Evolutionary conservation across 192 early-diverging fungal species (phyloP), one percentile per base, ranked within the genome.

Genomic region (Coemansia sp.): DNA sequence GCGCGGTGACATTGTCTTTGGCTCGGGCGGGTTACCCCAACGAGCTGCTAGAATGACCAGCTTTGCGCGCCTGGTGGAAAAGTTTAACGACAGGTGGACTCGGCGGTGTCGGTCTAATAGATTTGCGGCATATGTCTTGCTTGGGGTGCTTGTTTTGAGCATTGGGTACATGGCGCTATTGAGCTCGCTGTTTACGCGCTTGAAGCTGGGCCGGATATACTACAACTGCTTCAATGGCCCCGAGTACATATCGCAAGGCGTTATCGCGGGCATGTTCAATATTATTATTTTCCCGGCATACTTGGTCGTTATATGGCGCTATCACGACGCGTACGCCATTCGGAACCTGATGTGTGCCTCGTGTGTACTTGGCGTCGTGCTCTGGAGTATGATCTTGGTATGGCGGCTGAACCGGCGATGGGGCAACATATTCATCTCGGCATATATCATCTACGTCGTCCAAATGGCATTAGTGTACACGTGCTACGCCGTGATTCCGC

Each of bases 291-390:
- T 46, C 9, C 78, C 72, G n/a, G 18, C 15, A n/a, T 79, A 74
- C 27, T 40, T 53, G 2, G 15, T 68, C 18, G 4, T 74, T 18
- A 71, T 79, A 27, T 79, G 78, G 78, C 31, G 40, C 9, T 74
- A 68, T 29, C 61, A 68, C n/a, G 78, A 79, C 24, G 72, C 78
- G 0, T 79, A 79, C 65, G 72, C 72, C 39, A 79, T 79, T 18
- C 57, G 69, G n/a, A 70, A 65, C 33, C 44, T 72, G 0, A 68
- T 79, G 61, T 49, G 33, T 15, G 10, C 68, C 15, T 16, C 66
- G 8, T 49, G 74, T 66, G 65, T 33, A 10, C 62, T 69, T 3
- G 78, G 78, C 13, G 31, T 66, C 8, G 1, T 72, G 20, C 43
- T 71, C 24, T 80, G 78, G 78, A 36, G 49, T 8, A 55, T 16